Percentiles rank a stretch among this genome's conserved stretches.
Conservation (phyloP, 2,329 filamentous ascomycete species). For the Botrytis tulipae region DNA sequence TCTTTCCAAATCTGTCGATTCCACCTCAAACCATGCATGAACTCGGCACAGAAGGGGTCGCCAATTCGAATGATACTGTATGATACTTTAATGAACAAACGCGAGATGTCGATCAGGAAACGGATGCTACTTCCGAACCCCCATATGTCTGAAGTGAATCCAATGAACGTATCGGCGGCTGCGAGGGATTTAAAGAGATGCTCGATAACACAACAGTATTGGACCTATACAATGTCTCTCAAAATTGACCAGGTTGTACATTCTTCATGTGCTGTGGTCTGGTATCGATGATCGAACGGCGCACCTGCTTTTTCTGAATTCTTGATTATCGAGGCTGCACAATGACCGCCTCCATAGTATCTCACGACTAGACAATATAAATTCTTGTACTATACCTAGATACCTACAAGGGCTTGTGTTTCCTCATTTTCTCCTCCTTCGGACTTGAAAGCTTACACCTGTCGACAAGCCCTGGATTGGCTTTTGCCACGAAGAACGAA, state of each 20-base stretch:
- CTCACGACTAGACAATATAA: not conserved
- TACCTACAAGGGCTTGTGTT: not conserved
- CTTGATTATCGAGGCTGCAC: not conserved
- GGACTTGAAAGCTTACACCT: not conserved
- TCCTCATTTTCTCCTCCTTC: not conserved
- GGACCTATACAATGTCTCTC: not conserved
- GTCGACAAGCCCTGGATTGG: not conserved
- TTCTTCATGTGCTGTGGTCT: not conserved
- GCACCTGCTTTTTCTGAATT: not conserved
- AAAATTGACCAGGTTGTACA: not conserved
- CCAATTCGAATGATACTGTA: not conserved
- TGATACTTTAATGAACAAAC: not conserved
- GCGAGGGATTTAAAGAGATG: not conserved
- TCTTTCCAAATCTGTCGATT: not conserved
- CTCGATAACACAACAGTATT: not conserved
- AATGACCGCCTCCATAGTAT: not conserved
- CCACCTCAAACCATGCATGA: not conserved
- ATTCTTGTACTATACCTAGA: not conserved
- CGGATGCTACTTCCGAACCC: not conserved
- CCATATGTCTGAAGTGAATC: not conserved
- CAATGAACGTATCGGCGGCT: not conserved
- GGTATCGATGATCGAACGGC: not conserved
- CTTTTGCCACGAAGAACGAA: not conserved
- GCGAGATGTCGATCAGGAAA: not conserved
- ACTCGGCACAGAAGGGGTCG: not conserved